Evolutionary conservation across 2,329 filamentous ascomycete genomes (phyloP).

Genomic region (Dactylonectria macrodidyma): DNA sequence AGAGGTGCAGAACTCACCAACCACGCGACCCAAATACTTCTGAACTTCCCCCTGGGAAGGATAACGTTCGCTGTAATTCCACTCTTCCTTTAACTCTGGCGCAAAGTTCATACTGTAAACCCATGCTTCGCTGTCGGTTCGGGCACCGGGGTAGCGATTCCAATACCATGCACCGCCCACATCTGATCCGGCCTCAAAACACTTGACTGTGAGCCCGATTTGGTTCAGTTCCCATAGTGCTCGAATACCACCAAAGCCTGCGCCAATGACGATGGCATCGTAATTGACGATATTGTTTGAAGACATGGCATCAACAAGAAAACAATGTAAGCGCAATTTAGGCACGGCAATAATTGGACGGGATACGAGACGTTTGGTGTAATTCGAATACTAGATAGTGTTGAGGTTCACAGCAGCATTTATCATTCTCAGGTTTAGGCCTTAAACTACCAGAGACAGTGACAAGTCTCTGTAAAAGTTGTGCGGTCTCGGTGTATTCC

Average conservation of each 20-base stretch:
- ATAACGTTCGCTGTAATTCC: conserved; percentile 22
- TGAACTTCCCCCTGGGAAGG: conserved; percentile 29
- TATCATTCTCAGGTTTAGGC: not conserved
- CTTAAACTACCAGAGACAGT: too few species aligned
- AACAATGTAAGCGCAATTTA: not conserved
- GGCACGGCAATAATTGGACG: not conserved
- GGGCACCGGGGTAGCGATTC: conserved; percentile 37
- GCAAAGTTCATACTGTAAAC: conserved; percentile 30
- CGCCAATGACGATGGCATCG: conserved; percentile 32
- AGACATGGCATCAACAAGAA: not conserved
- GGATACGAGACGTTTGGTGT: not conserved
- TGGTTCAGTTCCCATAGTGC: conserved; percentile 25
- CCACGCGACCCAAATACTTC: conserved; percentile 25
- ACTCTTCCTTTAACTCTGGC: conserved; percentile 7
- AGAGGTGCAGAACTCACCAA: conserved; percentile 13
- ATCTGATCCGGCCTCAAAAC: conserved; percentile 32
- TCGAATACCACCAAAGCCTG: conserved; percentile 33
- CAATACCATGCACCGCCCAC: conserved; percentile 39
- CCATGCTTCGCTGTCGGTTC: conserved; percentile 31
- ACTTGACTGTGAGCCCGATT: conserved; percentile 25
- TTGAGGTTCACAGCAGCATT: not conserved
- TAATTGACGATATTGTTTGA: conserved; percentile 4
- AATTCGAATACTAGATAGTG: not conserved
- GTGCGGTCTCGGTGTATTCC: not conserved
- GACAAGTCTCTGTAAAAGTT: not conserved